phyloP scores from a whole-genome alignment of 805 yeast species.

The Ogataea henricii region DNA sequence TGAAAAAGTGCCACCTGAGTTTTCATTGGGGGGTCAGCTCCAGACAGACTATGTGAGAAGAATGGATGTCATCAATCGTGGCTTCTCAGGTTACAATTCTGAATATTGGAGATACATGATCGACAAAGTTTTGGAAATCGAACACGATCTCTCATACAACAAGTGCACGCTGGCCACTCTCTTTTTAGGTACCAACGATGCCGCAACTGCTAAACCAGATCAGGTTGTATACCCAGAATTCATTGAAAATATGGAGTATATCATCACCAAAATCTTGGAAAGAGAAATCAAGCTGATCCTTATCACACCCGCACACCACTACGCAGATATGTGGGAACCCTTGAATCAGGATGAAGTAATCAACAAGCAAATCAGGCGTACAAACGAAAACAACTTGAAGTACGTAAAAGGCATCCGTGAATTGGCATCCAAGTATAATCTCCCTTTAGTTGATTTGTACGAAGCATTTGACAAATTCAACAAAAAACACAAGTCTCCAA shows the following conservation, averaged over 20 bases:
- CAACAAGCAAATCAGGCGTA: slow-evolving; percentile 39
- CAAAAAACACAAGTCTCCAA: slow-evolving; percentile 15
- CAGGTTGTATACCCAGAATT: slow-evolving; percentile 57
- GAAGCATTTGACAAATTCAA: slow-evolving; percentile 38
- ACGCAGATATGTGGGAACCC: slow-evolving; percentile 43
- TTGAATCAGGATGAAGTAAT: slow-evolving; percentile 34
- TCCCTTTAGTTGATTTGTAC: slow-evolving; percentile 63
- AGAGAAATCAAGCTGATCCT: slow-evolving; percentile 53
- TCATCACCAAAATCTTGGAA: slow-evolving; percentile 42
- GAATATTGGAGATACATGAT: slow-evolving; percentile 54
- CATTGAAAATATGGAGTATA: slow-evolving; percentile 45
- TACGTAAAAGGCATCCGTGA: slow-evolving; percentile 53
- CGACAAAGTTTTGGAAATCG: slow-evolving; percentile 52
- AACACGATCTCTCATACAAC: slow-evolving; percentile 35
- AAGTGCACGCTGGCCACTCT: slow-evolving; percentile 21
- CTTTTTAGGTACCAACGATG: slow-evolving; percentile 76
- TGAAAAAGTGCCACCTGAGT: slow-evolving; percentile 11
- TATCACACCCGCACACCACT: slow-evolving; percentile 63
- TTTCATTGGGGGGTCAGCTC: slow-evolving; percentile 28
- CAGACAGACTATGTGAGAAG: slow-evolving; percentile 50
- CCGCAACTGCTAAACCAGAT: slow-evolving; percentile 44
- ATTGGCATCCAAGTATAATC: slow-evolving; percentile 45
- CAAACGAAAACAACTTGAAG: slow-evolving; percentile 42
- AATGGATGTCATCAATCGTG: slow-evolving; percentile 69
- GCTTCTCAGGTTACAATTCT: slow-evolving; percentile 74